These are phyloP conservation scores for Cercospora zeae-maydis DNA, from an alignment of 2,329 filamentous ascomycete species.

Conservation along the genomic window DNA sequence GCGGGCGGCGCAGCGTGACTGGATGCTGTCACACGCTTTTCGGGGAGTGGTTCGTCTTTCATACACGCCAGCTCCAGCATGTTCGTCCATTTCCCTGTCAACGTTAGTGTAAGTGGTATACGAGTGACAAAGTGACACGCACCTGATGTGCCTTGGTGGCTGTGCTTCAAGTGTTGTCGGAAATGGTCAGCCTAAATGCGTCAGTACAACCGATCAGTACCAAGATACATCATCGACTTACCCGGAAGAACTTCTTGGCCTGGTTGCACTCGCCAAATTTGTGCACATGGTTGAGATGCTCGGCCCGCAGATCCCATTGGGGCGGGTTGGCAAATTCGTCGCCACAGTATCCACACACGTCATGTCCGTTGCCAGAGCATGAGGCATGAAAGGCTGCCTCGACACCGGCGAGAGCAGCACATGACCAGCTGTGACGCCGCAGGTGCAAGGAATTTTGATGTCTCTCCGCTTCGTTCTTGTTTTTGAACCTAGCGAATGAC, in stretches of 20 bases:
- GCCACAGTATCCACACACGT: slow-evolving; percentile 92
- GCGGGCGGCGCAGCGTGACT: slow-evolving; percentile 24
- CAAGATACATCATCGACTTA: not conserved
- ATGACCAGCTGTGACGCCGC: slow-evolving; percentile 93
- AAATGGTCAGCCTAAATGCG: slow-evolving; percentile 74
- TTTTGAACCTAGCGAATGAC: slow-evolving; percentile 67
- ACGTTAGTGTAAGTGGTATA: not conserved
- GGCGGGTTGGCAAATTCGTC: slow-evolving; percentile 84
- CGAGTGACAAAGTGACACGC: not conserved
- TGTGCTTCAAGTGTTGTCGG: slow-evolving; percentile 92
- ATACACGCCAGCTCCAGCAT: slow-evolving; percentile 96
- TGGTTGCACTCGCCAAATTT: slow-evolving; percentile 99
- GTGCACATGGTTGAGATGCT: slow-evolving; percentile 85
- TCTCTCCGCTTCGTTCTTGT: slow-evolving; percentile 96
- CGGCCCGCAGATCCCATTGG: slow-evolving; percentile 82
- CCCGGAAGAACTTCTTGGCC: slow-evolving; percentile 91
- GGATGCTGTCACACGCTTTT: slow-evolving; percentile 28
- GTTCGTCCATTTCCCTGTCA: slow-evolving; percentile 96
- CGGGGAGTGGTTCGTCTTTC: slow-evolving; percentile 72
- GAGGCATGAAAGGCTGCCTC: slow-evolving; percentile 86
- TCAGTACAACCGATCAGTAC: slow-evolving; percentile 2
- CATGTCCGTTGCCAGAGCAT: slow-evolving; percentile 56
- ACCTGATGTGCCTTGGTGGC: slow-evolving; percentile 20
- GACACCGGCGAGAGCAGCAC: slow-evolving; percentile 70
- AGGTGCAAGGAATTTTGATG: slow-evolving; percentile 95